These are phyloP conservation scores for Kokia cookei DNA, from an alignment of 441 rosid genomes.

Conservation along the genomic window DNA sequence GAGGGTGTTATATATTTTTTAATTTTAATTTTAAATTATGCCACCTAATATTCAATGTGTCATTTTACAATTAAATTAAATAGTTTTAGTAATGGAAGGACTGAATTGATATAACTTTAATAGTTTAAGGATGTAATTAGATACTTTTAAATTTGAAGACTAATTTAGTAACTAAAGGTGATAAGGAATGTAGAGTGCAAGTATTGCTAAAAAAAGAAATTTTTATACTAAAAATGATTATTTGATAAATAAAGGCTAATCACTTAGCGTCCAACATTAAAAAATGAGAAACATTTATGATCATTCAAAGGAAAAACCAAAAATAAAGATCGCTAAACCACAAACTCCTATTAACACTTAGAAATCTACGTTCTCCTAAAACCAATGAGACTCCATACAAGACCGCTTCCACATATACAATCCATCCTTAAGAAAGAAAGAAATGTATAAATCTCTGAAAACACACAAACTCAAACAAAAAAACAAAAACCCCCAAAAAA, in stretches of 20 bases:
- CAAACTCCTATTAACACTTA: background rate
- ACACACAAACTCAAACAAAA: background rate
- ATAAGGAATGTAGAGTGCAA: too few species aligned
- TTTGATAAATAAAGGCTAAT: background rate
- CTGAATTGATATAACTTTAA: too few species aligned
- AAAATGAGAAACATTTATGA: background rate
- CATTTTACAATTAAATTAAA: too few species aligned
- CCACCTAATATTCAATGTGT: too few species aligned
- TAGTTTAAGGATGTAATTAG: too few species aligned
- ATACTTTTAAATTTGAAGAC: too few species aligned
- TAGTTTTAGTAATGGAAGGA: too few species aligned
- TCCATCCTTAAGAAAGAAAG: background rate
- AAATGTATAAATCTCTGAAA: background rate
- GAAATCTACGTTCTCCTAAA: slow-evolving; percentile 6
- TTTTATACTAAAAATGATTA: background rate
- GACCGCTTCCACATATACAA: background rate
- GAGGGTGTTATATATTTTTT: too few species aligned
- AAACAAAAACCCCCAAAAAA: background rate
- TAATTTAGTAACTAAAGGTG: too few species aligned
- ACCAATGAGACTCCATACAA: slow-evolving; percentile 11
- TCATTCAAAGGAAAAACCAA: background rate
- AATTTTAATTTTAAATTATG: too few species aligned
- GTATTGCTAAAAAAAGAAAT: background rate
- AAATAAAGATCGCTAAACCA: slow-evolving; percentile 7
- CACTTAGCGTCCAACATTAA: background rate